Percentiles rank a stretch among this genome's conserved stretches.
Evolutionary conservation across 73 alveolate species (phyloP).

Genomic region (Tetrahymena malaccensis): DNA sequence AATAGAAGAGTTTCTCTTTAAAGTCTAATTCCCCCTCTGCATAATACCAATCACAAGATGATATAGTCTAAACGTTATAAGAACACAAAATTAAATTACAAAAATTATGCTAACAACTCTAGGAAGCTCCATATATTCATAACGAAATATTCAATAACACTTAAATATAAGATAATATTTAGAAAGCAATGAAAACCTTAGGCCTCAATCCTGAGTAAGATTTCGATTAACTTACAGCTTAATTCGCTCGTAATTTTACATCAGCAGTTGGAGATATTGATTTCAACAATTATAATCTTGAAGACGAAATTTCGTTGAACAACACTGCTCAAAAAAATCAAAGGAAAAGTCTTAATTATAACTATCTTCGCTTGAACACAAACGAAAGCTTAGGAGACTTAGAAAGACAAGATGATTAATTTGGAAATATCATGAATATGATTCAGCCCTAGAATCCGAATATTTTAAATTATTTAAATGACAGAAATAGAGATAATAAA

Average conservation of each 20-base stretch:
- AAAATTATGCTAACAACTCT: neutral
- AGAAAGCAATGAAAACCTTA: neutral
- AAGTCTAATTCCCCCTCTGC: neutral
- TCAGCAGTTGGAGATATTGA: neutral
- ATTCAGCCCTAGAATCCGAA: neutral
- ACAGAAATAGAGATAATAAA: neutral
- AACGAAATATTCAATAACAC: neutral
- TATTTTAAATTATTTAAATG: neutral
- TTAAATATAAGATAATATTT: neutral
- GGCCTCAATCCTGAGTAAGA: neutral
- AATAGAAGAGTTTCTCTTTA: neutral
- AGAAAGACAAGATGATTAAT: neutral
- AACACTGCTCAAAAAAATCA: neutral
- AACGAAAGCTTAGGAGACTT: neutral
- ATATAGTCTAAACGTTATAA: neutral
- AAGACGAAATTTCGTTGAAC: neutral
- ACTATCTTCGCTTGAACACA: neutral
- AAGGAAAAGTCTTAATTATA: neutral
- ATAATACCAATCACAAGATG: neutral
- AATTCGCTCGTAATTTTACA: neutral
- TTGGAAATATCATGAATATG: neutral
- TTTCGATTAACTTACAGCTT: neutral
- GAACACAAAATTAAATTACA: neutral
- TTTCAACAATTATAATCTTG: neutral
- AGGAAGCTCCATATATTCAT: neutral